Evolutionary conservation across 169 alveolate species (phyloP).

Genomic region (Blepharisma undulans): DNA sequence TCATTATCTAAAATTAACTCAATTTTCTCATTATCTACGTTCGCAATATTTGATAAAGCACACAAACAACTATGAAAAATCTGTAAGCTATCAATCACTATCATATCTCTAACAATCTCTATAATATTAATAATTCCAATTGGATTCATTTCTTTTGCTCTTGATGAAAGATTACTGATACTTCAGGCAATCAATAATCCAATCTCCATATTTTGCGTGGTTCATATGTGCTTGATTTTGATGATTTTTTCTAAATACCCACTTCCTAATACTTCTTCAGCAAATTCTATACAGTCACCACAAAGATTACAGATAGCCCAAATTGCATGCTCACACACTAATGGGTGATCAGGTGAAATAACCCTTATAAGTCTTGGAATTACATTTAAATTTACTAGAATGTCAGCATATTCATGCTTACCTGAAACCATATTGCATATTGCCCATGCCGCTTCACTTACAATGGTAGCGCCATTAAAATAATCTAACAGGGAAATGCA

Average conservation of each 20-base stretch:
- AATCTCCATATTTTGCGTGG: background rate
- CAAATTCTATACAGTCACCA: background rate
- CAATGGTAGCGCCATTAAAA: background rate
- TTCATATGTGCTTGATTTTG: background rate
- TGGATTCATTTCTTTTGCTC: background rate
- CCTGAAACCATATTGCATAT: background rate
- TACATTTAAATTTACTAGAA: background rate
- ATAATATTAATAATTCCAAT: background rate
- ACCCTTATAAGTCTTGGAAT: background rate
- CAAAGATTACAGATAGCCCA: background rate
- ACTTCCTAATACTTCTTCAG: background rate
- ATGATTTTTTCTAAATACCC: background rate
- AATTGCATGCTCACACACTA: background rate
- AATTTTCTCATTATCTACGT: background rate
- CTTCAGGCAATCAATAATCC: background rate
- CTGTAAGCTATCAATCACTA: background rate
- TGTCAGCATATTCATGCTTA: background rate
- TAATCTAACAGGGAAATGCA: background rate
- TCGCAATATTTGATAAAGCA: background rate
- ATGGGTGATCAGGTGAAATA: background rate
- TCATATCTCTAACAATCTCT: background rate
- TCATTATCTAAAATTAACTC: background rate
- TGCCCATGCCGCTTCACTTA: background rate
- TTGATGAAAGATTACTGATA: background rate
- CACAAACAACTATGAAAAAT: background rate